These are phyloP conservation scores for Extremus antarcticus DNA, from an alignment of 495 filamentous ascomycete genomes.

Conservation along the genomic window DNA sequence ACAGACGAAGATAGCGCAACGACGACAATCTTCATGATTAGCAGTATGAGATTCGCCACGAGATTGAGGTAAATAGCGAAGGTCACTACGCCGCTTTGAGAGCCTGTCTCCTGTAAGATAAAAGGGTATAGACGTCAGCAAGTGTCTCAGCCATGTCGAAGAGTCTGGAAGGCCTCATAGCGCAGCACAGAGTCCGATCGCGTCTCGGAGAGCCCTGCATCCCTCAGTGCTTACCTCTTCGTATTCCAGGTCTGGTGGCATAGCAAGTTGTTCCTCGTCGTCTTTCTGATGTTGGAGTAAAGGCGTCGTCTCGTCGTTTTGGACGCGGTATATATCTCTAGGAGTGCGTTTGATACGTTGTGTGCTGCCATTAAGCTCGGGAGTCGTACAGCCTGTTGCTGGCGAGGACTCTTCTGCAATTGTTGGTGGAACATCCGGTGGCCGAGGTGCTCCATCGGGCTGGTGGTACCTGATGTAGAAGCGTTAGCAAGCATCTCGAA, in stretches of 20 bases:
- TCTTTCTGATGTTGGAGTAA: slow-evolving; percentile 41
- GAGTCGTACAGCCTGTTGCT: background rate
- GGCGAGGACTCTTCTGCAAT: slow-evolving; percentile 17
- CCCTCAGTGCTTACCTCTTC: too few species aligned
- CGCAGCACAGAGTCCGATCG: too few species aligned
- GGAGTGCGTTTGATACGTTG: slow-evolving; percentile 65
- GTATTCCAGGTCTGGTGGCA: slow-evolving; percentile 8
- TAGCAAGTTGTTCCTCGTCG: slow-evolving; percentile 9
- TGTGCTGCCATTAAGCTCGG: slow-evolving; percentile 10
- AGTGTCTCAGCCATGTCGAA: too few species aligned
- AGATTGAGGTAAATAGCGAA: slow-evolving; percentile 81
- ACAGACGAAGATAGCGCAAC: slow-evolving; percentile 70
- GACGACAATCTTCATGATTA: slow-evolving; percentile 71
- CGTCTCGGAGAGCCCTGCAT: too few species aligned
- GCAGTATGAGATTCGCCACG: slow-evolving; percentile 65
- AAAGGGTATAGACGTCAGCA: too few species aligned
- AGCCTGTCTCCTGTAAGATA: slow-evolving; percentile 56
- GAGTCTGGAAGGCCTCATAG: too few species aligned
- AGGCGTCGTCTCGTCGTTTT: slow-evolving; percentile 46
- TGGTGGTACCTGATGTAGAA: background rate
- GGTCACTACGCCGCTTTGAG: slow-evolving; percentile 54
- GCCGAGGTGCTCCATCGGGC: background rate
- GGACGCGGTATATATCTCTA: slow-evolving; percentile 64
- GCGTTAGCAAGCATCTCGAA: too few species aligned
- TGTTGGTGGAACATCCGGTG: slow-evolving; percentile 10